Conservation (phyloP, 2,329 filamentous ascomycete species). For the Boeremia exigua region DNA sequence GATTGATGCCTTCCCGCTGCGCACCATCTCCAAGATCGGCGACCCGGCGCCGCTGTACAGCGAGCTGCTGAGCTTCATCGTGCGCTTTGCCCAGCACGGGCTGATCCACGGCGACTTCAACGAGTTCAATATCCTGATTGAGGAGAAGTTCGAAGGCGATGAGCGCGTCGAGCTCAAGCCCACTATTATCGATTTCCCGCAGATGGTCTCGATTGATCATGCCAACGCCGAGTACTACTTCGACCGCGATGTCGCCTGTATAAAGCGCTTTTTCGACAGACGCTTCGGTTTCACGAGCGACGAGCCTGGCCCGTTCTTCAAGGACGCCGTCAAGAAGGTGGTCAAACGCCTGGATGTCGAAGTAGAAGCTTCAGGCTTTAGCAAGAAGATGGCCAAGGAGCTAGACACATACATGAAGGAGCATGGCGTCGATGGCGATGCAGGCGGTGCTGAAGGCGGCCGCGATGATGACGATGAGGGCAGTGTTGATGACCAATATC, state of each 20-base stretch:
- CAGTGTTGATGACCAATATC: slow-evolving; percentile 11
- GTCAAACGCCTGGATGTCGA: slow-evolving; percentile 81
- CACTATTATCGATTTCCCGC: slow-evolving; percentile 94
- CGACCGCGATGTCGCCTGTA: slow-evolving; percentile 91
- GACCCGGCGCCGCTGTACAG: slow-evolving; percentile 86
- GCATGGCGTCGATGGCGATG: slow-evolving; percentile 64
- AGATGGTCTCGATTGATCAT: slow-evolving; percentile 97
- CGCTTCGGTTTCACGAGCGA: slow-evolving; percentile 87
- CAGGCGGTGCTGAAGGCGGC: slow-evolving; percentile 43
- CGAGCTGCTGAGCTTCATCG: slow-evolving; percentile 86
- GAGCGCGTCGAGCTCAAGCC: slow-evolving; percentile 67
- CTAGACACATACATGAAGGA: slow-evolving; percentile 88
- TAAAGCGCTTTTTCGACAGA: slow-evolving; percentile 91
- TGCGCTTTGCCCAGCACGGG: slow-evolving; percentile 82
- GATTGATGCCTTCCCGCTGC: slow-evolving; percentile 88
- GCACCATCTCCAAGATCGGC: slow-evolving; percentile 84
- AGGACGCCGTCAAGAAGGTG: slow-evolving; percentile 76
- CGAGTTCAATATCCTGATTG: slow-evolving; percentile 97
- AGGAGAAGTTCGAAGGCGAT: slow-evolving; percentile 63
- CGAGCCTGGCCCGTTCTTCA: slow-evolving; percentile 82
- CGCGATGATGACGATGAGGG: slow-evolving; percentile 29
- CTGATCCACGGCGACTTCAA: slow-evolving; percentile 99
- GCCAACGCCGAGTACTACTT: slow-evolving; percentile 96
- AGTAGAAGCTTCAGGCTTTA: slow-evolving; percentile 92
- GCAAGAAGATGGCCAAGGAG: slow-evolving; percentile 95